Percentiles rank a stretch among this genome's conserved stretches.
Evolutionary conservation across 2,329 filamentous ascomycete species (phyloP).

Genomic region (Penicillium sp.): DNA sequence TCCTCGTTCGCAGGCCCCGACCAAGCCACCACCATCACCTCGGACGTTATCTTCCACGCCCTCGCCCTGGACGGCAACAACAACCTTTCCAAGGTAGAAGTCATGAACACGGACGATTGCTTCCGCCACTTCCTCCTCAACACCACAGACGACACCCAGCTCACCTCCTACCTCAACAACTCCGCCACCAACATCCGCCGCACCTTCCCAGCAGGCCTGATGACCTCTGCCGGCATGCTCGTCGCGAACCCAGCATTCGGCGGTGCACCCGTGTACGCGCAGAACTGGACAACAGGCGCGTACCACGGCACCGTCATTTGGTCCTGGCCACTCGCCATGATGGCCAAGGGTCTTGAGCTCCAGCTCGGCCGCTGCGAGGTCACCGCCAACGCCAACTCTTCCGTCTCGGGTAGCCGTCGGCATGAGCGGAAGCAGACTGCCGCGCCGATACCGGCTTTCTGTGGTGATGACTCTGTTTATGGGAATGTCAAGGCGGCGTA

Average conservation of each 20-base stretch:
- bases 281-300: conserved; percentile 57
- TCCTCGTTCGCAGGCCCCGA: conserved; percentile 50
- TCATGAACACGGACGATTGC: conserved; percentile 66
- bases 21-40: conserved; percentile 45
- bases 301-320: conserved; percentile 68
- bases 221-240: conserved; percentile 58
- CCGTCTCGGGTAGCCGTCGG: neutral
- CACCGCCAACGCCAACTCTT: conserved; percentile 12
- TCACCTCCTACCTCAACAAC: conserved; percentile 59
- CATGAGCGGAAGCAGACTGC: neutral
- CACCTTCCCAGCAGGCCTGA: conserved; percentile 61
- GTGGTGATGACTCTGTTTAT: conserved; percentile 47
- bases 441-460: conserved; percentile 50
- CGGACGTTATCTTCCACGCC: conserved; percentile 56
- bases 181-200: conserved; percentile 59
- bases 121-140: conserved; percentile 66
- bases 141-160: conserved; percentile 58
- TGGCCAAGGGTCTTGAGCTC: conserved; percentile 60
- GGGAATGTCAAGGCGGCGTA: conserved; percentile 55
- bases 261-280: conserved; percentile 48
- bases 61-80: conserved; percentile 58
- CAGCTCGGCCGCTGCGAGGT: conserved; percentile 57
- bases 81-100: conserved; percentile 52
- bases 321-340: conserved; percentile 67
- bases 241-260: conserved; percentile 65